Evolutionary conservation across 805 yeast species (phyloP), one percentile per base, ranked within the genome.

Genomic region (Nakazawaea siamensis): DNA sequence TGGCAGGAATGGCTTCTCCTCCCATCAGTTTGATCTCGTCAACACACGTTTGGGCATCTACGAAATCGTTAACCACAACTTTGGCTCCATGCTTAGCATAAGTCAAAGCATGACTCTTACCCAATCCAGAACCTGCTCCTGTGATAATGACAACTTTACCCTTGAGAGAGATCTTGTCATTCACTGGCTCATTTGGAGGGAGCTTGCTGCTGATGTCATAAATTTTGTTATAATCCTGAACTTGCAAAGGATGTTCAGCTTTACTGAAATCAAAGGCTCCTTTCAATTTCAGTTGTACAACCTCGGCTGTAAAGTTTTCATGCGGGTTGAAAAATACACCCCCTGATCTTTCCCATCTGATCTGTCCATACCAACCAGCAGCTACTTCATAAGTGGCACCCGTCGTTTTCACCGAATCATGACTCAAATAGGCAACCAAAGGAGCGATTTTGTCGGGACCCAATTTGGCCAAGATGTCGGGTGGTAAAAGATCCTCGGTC

Each of bases 121-220:
- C 98, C 48, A 90, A 70, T 31, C 98, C 98, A 32, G 83, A 79
- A 43, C 96, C 97, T 27, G 96, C 88, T 43, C 98, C 98, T 13
- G 97, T 90, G 37, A 90, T 75, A 39, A 90, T 71, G 24, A 86
- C 96, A 38, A 90, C 96, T 60, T 83, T 84, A 47, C 68, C 87
- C 52, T 75, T 76, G 54, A 90, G 63, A 19, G 86, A 74, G 17
- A 65, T 57, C 35, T 63, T 62, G 5, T 61, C 40, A 9, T 36
- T 39, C 6, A 82, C 80, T 51, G 79, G 84, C 15, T 47, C 45
- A 44, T 73, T 73, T 16, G 69, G 42, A 11, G 81, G 73, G 41
- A 80, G 60, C 31, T 62, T 54, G 30, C 63, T 60, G 17, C 73
- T 66, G 28, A 67, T 66, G 34, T 69, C 71, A 45, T 74, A 70